Evolutionary conservation across 495 filamentous ascomycete species (phyloP), one percentile per base, ranked within the genome.

Genomic region (Neurospora terricola): DNA sequence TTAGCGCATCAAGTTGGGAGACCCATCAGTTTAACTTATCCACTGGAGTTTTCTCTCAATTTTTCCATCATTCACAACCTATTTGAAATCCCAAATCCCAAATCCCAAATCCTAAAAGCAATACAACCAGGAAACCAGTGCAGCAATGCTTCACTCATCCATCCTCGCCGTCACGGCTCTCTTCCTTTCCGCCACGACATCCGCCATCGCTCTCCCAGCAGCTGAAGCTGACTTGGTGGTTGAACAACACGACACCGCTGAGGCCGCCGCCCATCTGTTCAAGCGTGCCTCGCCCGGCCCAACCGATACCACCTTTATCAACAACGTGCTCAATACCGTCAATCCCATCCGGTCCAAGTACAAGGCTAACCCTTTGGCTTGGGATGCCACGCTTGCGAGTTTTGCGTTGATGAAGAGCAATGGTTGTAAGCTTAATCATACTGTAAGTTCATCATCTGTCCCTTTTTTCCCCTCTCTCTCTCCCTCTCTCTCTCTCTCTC

Each of bases 371-470:
- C 21, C 68, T 0, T 69, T 78, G 0, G 23, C 43, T 3, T 78
- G 75, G 76, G 66, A 73, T 59, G 45, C 76, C 9, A 71, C 66
- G n/a, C 43, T 77, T 54, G 75, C 77, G 10, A 30, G 36, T 0
- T 45, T 68, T 16, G 73, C 77, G 3, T 54, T 75, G 23, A 36
- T 18, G n/a, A 78, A 78, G 69, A 40, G 70, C 27, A 78, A 78
- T 34, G 75, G 71, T 10, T 78, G 75, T 69, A 73, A 36, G 36
- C 43, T 78, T 16, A 70, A 77, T 62, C 77, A 78, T 48, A 68
- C 72, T 0, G 76, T 76, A 73, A 1, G 70, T 68, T 5, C 34
- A 37, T 27, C 21, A 34, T 34, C 34, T 34, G 34, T 34, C 34
- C 34, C 34, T 34, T 34, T 34, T 34, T 34, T 34, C 34, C 34